Evolutionary conservation across 2,329 filamentous ascomycete species (phyloP), one percentile per base, ranked within the genome.

Genomic region (Claviceps cyperi): DNA sequence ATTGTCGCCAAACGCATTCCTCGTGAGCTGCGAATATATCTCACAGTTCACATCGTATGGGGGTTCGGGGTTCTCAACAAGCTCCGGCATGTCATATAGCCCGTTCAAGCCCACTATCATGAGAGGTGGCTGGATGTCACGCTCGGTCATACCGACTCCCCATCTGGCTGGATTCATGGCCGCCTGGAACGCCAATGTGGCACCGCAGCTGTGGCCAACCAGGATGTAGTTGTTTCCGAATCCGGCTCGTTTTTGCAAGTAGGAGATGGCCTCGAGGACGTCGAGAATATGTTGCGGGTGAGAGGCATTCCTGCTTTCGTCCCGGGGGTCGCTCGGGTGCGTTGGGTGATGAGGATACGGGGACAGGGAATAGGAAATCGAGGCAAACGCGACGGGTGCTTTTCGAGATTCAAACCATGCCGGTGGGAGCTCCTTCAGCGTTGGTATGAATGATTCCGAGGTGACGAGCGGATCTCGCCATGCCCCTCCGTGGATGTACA

Each of bases 201-300:
- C 77, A 44, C 78, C 78, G 52, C 75, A 77, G 7, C 71, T 76
- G 56, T 81, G 78, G 0, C 78, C 78, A 2, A 71, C 64, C 17
- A 79, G 67, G 3, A 80, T 59, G 61, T 77, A 79, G 22, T 58
- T 59, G 49, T 61, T 61, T 17, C 53, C 57, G 37, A 77, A 69
- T 5, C 61, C 59, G 53, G 74, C 71, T 5, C 64, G 62, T 5
- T 63, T 55, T 52, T 70, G 64, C 9, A 80, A 59, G 50, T 67
- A 69, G 1, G 62, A 55, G 6, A 81, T 60, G 2, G 69, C 77
- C 3, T 59, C 51, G 2, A 68, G 61, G 21, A 80, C 65, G 55
- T 81, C 78, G 22, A 64, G 61, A 46, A 80, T 62, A 55, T 81
- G 78, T 32, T 72, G 66, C 0, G 78, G 78, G 55, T 81, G 76